A percentile compares a stretch with the other conserved stretches of the same genome.
Conservation (phyloP, 805 yeast genomes). For the Metschnikowia baotianmanensis region DNA sequence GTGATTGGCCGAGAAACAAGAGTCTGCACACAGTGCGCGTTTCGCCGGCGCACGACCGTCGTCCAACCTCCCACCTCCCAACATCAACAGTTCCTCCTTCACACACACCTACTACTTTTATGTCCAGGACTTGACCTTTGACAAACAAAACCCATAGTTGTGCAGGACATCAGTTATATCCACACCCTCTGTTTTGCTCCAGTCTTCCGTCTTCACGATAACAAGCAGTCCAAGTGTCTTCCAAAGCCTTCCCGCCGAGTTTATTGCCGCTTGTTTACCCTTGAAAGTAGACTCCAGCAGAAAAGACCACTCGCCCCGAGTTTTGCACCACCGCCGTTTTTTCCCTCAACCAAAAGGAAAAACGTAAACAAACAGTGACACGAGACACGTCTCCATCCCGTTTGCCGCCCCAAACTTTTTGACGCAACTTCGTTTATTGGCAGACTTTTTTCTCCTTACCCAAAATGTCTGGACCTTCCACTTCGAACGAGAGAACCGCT, state of each 20-base stretch:
- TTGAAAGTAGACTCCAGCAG: slow-evolving; percentile 4
- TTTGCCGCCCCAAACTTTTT: neutral
- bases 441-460: neutral
- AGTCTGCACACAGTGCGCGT: slow-evolving; percentile 10
- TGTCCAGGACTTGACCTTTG: slow-evolving; percentile 22
- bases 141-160: slow-evolving; percentile 15
- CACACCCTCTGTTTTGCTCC: slow-evolving; percentile 18
- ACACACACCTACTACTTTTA: slow-evolving; percentile 24
- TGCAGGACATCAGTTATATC: slow-evolving; percentile 22
- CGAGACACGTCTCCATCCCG: slow-evolving; percentile 10
- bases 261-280: slow-evolving; percentile 8
- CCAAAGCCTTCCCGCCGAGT: slow-evolving; percentile 1
- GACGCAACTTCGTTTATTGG: neutral
- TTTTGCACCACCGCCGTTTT: neutral
- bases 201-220: neutral
- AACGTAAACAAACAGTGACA: slow-evolving; percentile 10
- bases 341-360: neutral
- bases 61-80: slow-evolving; percentile 15
- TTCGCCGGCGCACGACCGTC: slow-evolving; percentile 18
- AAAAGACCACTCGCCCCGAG: slow-evolving; percentile 1
- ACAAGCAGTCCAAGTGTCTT: slow-evolving; percentile 2
- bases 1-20: slow-evolving; percentile 7
- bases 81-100: slow-evolving; percentile 21
- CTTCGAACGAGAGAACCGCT: slow-evolving; percentile 20
- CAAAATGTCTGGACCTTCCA: slow-evolving; percentile 21